Evolutionary conservation across 1,284 basidiomycete species (phyloP).

Genomic region (Serendipita sp.): DNA sequence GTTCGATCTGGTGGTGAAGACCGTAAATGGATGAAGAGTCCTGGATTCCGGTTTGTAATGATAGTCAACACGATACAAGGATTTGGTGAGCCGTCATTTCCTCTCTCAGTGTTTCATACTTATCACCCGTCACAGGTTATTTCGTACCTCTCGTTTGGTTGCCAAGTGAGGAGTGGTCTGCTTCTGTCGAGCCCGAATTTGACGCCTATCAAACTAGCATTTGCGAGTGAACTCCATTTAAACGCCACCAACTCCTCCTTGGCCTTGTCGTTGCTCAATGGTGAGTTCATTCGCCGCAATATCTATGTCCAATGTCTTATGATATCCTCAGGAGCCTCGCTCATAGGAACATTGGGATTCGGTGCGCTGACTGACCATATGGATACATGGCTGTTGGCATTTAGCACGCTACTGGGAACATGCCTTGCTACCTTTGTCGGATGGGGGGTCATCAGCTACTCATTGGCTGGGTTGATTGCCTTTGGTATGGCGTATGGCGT

Average conservation of each 20-base stretch:
- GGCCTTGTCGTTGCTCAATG: constrained; percentile 20
- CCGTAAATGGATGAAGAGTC: constrained; percentile 14
- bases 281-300: constrained; percentile 12
- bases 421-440: constrained; percentile 25
- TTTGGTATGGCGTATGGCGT: constrained; percentile 25
- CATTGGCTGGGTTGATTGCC: constrained; percentile 22
- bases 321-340: constrained; percentile 18
- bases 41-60: constrained; percentile 15
- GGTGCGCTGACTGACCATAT: constrained; percentile 26
- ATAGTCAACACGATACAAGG: constrained; percentile 18
- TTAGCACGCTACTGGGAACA: constrained; percentile 19
- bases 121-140: constrained; percentile 3
- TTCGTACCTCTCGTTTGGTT: constrained; percentile 17
- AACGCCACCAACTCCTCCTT: constrained; percentile 19
- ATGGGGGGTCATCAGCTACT: constrained; percentile 26
- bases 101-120: neutral
- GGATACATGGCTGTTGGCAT: constrained; percentile 24
- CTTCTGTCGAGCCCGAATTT: neutral
- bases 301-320: constrained; percentile 6
- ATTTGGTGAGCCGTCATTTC: constrained; percentile 10
- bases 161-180: constrained; percentile 13
- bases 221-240: constrained; percentile 21
- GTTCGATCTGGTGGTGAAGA: neutral
- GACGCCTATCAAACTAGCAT: constrained; percentile 16
- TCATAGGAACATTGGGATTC: constrained; percentile 22